Evolutionary conservation across 2,329 filamentous ascomycete genomes (phyloP).

Genomic region (Microascus cirrosus): DNA sequence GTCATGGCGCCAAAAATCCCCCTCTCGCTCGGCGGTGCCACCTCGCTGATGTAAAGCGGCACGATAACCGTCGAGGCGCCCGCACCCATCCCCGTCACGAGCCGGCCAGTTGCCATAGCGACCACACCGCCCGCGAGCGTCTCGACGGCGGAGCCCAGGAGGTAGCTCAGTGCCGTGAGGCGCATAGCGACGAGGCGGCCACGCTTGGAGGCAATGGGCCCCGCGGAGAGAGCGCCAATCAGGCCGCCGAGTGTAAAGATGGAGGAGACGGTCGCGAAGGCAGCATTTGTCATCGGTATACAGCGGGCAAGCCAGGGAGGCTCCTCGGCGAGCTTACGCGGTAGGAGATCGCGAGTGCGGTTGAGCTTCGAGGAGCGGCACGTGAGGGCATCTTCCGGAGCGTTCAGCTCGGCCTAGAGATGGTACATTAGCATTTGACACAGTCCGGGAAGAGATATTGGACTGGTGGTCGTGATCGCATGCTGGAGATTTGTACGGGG

Average conservation of each 20-base stretch:
- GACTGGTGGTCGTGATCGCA: neutral
- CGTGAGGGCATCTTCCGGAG: constrained; percentile 85
- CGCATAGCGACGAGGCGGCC: constrained; percentile 71
- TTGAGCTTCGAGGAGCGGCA: constrained; percentile 51
- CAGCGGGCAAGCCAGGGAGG: constrained; percentile 53
- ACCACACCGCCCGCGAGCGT: constrained; percentile 57
- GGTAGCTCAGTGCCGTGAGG: constrained; percentile 64
- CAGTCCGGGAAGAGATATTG: constrained; percentile 4
- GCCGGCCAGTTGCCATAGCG: constrained; percentile 60
- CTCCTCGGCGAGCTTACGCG: constrained; percentile 13
- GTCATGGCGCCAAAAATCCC: constrained; percentile 80
- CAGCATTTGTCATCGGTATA: constrained; percentile 72
- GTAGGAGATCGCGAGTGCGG: constrained; percentile 15
- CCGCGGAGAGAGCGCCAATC: constrained; percentile 67
- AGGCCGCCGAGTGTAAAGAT: constrained; percentile 87
- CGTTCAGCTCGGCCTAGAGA: constrained; percentile 78
- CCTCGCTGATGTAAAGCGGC: constrained; percentile 87
- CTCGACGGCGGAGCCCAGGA: constrained; percentile 65
- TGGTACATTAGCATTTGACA: neutral
- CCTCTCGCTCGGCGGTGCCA: constrained; percentile 62
- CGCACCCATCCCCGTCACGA: constrained; percentile 73
- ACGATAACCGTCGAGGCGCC: constrained; percentile 88
- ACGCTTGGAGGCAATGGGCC: constrained; percentile 64
- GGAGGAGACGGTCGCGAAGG: constrained; percentile 80
- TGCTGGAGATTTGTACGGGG: neutral